phyloP scores from a whole-genome alignment of 306 rosid genomes.

The Cicer yamashitae region DNA sequence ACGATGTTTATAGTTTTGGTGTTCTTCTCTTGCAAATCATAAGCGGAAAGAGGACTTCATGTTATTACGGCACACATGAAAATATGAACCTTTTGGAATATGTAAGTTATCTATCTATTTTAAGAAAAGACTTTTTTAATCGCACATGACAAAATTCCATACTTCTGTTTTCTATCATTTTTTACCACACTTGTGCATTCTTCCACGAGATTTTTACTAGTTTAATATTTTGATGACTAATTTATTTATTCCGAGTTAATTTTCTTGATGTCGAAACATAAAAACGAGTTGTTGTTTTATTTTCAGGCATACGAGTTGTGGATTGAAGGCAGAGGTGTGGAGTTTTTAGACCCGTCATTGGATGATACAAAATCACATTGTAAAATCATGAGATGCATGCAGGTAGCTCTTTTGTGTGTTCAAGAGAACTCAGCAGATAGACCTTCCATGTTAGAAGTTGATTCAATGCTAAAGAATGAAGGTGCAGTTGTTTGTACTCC shows the following conservation, averaged over 20 bases:
- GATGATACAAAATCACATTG: constrained; percentile 56
- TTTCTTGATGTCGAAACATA: too few species aligned
- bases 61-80: constrained; percentile 54
- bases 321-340: constrained; percentile 55
- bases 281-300: background rate
- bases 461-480: constrained; percentile 61
- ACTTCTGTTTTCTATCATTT: background rate
- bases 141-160: background rate
- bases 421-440: constrained; percentile 64
- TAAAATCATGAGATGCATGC: constrained; percentile 68
- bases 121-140: background rate
- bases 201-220: background rate
- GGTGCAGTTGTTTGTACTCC: constrained; percentile 48
- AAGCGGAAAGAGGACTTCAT: constrained; percentile 58
- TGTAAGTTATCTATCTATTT: constrained; percentile 46
- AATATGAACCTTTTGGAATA: constrained; percentile 60
- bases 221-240: too few species aligned
- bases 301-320: constrained; percentile 64
- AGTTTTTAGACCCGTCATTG: constrained; percentile 59
- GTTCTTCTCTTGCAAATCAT: constrained; percentile 72
- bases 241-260: too few species aligned
- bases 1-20: constrained; percentile 53
- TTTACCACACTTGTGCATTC: background rate
- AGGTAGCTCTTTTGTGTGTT: constrained; percentile 66
- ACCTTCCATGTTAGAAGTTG: constrained; percentile 69